A percentile compares a stretch with the other conserved stretches of the same genome.
Evolutionary conservation across 108 stramenopile genomes (phyloP).

Genomic region (Pseudonitzschia delicatissima): DNA sequence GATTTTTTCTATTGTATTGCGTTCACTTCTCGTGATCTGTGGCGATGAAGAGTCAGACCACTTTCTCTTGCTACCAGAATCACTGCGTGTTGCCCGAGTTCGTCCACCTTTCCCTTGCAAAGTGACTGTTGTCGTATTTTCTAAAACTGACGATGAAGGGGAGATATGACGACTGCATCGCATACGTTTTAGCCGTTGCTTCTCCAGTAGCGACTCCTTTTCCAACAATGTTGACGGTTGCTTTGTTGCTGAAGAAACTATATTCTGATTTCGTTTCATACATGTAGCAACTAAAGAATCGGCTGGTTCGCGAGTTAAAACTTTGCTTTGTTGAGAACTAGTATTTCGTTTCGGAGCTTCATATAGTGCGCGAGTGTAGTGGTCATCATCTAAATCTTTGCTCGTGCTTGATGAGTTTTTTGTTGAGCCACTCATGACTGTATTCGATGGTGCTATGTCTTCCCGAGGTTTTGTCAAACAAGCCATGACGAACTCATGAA

Average conservation of each 20-base stretch:
- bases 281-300: constrained; percentile 7
- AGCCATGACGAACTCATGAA: neutral
- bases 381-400: neutral
- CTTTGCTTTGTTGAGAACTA: neutral
- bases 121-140: neutral
- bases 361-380: neutral
- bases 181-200: neutral
- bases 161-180: neutral
- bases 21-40: neutral
- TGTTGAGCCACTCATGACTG: neutral
- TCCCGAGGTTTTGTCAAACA: neutral
- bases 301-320: neutral
- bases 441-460: neutral
- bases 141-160: neutral
- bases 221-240: too few relatives aligned
- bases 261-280: neutral
- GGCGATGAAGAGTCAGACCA: neutral
- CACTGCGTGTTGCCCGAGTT: neutral
- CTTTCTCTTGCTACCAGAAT: neutral
- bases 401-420: neutral
- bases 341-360: neutral
- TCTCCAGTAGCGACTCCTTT: neutral
- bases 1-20: neutral
- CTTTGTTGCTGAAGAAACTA: too few relatives aligned
- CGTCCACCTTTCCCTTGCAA: neutral